phyloP scores from a whole-genome alignment of 768 basidiomycete genomes.

The Kwoniella shandongensis region DNA sequence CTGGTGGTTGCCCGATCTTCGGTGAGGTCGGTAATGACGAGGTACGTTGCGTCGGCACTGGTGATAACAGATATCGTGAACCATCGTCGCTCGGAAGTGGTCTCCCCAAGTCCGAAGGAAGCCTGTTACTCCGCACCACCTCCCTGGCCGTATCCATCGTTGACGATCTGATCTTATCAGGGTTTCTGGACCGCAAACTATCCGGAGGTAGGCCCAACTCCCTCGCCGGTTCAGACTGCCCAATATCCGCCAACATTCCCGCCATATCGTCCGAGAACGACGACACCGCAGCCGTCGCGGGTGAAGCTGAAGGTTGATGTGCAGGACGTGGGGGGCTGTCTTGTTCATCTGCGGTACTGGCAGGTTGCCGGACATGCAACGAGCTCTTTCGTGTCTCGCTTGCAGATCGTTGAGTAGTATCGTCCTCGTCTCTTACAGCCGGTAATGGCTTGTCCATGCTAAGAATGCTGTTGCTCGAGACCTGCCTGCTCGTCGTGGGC shows the following conservation, averaged over 20 bases:
- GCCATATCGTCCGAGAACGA: slow-evolving; percentile 43
- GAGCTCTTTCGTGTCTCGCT: slow-evolving; percentile 7
- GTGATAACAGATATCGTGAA: slow-evolving; percentile 9
- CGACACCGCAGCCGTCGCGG: slow-evolving; percentile 7
- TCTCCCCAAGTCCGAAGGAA: slow-evolving; percentile 23
- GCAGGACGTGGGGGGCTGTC: slow-evolving; percentile 14
- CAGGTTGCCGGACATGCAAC: slow-evolving; percentile 29
- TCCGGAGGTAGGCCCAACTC: slow-evolving; percentile 48
- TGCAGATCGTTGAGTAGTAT: not conserved
- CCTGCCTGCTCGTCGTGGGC: slow-evolving; percentile 9
- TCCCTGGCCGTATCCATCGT: slow-evolving; percentile 16
- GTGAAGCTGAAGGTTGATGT: slow-evolving; percentile 5
- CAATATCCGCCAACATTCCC: slow-evolving; percentile 45
- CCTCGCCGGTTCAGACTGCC: slow-evolving; percentile 35
- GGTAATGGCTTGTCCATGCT: slow-evolving; percentile 27
- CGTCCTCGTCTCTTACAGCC: not conserved
- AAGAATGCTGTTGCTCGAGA: slow-evolving; percentile 1
- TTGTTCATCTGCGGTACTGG: slow-evolving; percentile 15
- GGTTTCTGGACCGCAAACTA: slow-evolving; percentile 16
- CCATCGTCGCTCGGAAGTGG: slow-evolving; percentile 1
- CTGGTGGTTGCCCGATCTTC: not conserved
- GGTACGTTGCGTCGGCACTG: slow-evolving; percentile 21
- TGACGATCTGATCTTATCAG: not conserved
- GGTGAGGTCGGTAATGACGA: slow-evolving; percentile 22
- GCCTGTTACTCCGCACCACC: not conserved